Conservation (phyloP, 2,329 filamentous ascomycete genomes). For the Penicillium aurantiogriseum region DNA sequence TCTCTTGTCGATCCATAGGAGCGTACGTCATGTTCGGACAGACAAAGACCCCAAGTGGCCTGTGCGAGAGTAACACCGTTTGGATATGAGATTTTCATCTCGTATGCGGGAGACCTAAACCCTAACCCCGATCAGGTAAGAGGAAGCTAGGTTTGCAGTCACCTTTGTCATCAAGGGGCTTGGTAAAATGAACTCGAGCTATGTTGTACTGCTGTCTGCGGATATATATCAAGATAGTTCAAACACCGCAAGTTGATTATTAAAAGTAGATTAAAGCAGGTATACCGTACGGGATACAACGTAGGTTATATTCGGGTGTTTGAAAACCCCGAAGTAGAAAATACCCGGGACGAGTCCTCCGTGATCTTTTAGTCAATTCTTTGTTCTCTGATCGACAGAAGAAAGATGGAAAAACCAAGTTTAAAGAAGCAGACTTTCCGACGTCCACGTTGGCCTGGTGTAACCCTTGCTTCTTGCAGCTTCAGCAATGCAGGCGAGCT, state of each 20-base stretch:
- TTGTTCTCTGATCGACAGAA: conserved; percentile 2
- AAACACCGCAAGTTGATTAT: background rate
- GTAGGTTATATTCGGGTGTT: background rate
- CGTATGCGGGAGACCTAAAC: background rate
- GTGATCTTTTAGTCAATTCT: conserved; percentile 11
- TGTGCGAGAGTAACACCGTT: conserved; percentile 19
- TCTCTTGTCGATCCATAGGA: conserved; percentile 8
- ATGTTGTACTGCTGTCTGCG: background rate
- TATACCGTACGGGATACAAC: background rate
- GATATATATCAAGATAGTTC: background rate
- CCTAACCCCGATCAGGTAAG: conserved; percentile 4
- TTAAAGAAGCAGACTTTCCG: background rate
- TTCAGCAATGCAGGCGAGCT: background rate
- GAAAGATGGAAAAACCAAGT: conserved; percentile 1
- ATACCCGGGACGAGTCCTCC: conserved; percentile 6
- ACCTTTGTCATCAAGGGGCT: background rate
- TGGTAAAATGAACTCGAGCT: background rate
- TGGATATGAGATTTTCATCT: conserved; percentile 10
- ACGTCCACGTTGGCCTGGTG: conserved; percentile 8
- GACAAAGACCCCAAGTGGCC: conserved; percentile 13
- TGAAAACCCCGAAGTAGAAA: background rate
- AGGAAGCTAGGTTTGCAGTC: background rate
- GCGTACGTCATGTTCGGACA: conserved; percentile 15
- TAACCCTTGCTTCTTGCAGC: conserved; percentile 9
- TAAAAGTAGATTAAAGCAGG: background rate